A percentile compares a stretch with the other conserved stretches of the same genome.
Evolutionary conservation across 805 yeast genomes (phyloP).

Genomic region (Saccharomycopsis amapae): DNA sequence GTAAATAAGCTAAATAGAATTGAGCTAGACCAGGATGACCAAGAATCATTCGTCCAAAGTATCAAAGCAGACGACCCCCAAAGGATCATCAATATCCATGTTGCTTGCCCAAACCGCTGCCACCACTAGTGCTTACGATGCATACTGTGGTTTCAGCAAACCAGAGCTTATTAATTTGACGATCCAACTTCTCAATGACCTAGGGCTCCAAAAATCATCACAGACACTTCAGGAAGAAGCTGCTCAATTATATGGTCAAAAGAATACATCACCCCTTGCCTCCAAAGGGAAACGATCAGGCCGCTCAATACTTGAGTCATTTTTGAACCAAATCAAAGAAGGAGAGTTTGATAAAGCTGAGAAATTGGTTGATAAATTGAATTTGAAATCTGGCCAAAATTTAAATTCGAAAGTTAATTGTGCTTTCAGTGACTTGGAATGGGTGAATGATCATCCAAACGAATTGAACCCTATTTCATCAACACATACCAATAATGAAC

Average conservation of each 20-base stretch:
- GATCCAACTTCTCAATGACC: slow-evolving; percentile 42
- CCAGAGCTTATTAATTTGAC: slow-evolving; percentile 41
- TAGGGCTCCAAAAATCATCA: slow-evolving; percentile 40
- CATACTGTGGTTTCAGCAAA: slow-evolving; percentile 1
- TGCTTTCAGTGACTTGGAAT: slow-evolving; percentile 18
- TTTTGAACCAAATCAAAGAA: slow-evolving; percentile 32
- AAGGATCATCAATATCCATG: too few relatives aligned
- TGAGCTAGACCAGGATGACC: too few relatives aligned
- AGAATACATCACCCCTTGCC: too few relatives aligned
- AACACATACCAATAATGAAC: background rate
- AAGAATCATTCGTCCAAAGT: too few relatives aligned
- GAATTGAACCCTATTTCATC: slow-evolving; percentile 2
- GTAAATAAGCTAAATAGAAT: too few relatives aligned
- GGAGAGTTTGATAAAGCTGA: slow-evolving; percentile 40
- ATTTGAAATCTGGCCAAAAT: background rate
- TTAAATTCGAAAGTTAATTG: background rate
- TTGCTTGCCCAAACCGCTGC: too few relatives aligned
- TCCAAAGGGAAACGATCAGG: too few relatives aligned
- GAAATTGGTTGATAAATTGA: slow-evolving; percentile 14
- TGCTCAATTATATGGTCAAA: too few relatives aligned
- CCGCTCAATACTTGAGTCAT: slow-evolving; percentile 30
- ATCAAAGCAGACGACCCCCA: too few relatives aligned
- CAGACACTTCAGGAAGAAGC: slow-evolving; percentile 33
- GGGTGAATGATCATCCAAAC: slow-evolving; percentile 21
- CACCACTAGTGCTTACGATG: too few relatives aligned